Evolutionary conservation across 495 filamentous ascomycete species (phyloP).

Genomic region (Tuber borchii): DNA sequence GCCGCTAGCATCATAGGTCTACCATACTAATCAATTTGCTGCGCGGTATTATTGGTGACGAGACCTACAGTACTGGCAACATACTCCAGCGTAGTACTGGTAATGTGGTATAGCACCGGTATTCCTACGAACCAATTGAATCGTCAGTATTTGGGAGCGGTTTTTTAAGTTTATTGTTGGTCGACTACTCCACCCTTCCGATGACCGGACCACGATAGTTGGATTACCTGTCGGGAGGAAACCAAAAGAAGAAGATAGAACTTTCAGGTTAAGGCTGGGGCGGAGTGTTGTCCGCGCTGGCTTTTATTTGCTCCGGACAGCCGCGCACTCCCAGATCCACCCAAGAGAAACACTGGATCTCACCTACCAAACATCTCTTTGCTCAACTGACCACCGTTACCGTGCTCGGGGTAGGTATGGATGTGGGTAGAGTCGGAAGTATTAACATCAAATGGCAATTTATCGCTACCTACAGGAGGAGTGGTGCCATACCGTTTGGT

Average conservation of each 20-base stretch:
- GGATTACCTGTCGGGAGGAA: background rate
- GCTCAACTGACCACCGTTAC: background rate
- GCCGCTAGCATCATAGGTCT: background rate
- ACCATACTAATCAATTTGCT: background rate
- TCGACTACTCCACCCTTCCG: background rate
- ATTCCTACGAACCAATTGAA: background rate
- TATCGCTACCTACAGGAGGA: background rate
- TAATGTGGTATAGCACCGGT: background rate
- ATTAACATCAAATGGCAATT: background rate
- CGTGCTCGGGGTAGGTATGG: background rate
- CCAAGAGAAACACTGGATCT: background rate
- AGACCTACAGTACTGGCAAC: background rate
- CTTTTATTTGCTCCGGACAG: background rate
- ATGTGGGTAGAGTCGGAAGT: background rate
- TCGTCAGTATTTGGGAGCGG: background rate
- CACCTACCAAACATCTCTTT: background rate
- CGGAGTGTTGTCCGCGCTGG: background rate
- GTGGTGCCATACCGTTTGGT: background rate
- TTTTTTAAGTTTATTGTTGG: background rate
- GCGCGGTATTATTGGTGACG: background rate
- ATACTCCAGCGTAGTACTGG: background rate
- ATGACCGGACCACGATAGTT: background rate
- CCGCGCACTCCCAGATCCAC: background rate
- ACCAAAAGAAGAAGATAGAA: background rate
- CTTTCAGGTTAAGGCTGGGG: background rate